These are phyloP conservation scores for Claviceps africana DNA, from an alignment of 2,329 filamentous ascomycete genomes.

Conservation along the genomic window DNA sequence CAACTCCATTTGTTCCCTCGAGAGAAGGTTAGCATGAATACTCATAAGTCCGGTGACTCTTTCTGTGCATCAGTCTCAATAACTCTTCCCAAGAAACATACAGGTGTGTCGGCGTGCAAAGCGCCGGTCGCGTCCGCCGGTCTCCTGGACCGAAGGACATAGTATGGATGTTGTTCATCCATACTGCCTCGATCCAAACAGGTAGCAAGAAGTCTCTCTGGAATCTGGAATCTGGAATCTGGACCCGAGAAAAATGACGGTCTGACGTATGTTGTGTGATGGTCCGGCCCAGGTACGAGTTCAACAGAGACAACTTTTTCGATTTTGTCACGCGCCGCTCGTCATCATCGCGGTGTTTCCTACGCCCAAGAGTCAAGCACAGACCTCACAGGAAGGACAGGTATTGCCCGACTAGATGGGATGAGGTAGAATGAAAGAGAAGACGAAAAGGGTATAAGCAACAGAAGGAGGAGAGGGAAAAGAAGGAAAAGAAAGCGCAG, in stretches of 20 bases:
- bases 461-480: too few species aligned
- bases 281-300: not conserved
- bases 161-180: slow-evolving; percentile 33
- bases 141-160: slow-evolving; percentile 37
- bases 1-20: slow-evolving; percentile 5
- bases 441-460: not conserved
- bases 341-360: not conserved
- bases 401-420: not conserved
- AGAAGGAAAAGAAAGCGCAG: too few species aligned
- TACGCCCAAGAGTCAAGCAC: not conserved
- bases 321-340: not conserved
- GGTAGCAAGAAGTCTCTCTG: not conserved
- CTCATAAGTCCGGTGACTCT: not conserved
- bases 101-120: slow-evolving; percentile 34
- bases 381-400: not conserved
- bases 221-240: too few species aligned
- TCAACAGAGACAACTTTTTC: not conserved
- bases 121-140: slow-evolving; percentile 31
- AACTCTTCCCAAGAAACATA: slow-evolving; percentile 20
- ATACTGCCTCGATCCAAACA: slow-evolving; percentile 14
- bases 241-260: not conserved
- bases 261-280: not conserved
- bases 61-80: not conserved
- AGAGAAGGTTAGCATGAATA: not conserved
- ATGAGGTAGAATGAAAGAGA: not conserved